phyloP scores from a whole-genome alignment of 306 rosid species.

The Quercus rubra region DNA sequence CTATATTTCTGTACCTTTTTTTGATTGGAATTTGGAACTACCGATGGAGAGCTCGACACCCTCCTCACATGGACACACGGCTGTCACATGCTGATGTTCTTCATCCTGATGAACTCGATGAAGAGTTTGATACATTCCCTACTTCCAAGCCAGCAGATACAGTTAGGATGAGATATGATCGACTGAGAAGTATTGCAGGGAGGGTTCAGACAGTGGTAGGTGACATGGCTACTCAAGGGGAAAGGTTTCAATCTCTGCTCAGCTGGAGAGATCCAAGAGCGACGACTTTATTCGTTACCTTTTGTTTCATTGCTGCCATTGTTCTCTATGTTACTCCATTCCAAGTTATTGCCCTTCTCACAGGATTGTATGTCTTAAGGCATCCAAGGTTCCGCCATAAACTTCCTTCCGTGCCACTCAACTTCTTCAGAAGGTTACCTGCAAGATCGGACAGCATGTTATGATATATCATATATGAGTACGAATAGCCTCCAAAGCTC shows the following conservation, averaged over 20 bases:
- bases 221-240: conserved; percentile 91
- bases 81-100: conserved; percentile 79
- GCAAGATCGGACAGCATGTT: conserved; percentile 89
- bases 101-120: conserved; percentile 82
- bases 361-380: conserved; percentile 59
- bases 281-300: conserved; percentile 56
- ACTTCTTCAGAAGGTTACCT: conserved; percentile 83
- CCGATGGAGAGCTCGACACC: conserved; percentile 75
- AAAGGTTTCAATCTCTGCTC: conserved; percentile 66
- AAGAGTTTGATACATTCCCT: conserved; percentile 84
- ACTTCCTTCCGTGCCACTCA: conserved; percentile 75
- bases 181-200: conserved; percentile 78
- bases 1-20: conserved; percentile 80
- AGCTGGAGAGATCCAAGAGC: conserved; percentile 99
- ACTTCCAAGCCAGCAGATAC: conserved; percentile 57
- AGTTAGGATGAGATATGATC: conserved; percentile 77
- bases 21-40: conserved; percentile 90
- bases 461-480: conserved; percentile 8
- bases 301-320: conserved; percentile 67
- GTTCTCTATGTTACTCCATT: conserved; percentile 84
- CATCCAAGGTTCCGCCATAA: conserved; percentile 79
- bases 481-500: not conserved
- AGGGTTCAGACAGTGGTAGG: conserved; percentile 84
- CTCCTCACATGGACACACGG: conserved; percentile 87
- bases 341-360: conserved; percentile 59